phyloP scores from a whole-genome alignment of 352 stramenopile genomes.

The Phytophthora vignae region DNA sequence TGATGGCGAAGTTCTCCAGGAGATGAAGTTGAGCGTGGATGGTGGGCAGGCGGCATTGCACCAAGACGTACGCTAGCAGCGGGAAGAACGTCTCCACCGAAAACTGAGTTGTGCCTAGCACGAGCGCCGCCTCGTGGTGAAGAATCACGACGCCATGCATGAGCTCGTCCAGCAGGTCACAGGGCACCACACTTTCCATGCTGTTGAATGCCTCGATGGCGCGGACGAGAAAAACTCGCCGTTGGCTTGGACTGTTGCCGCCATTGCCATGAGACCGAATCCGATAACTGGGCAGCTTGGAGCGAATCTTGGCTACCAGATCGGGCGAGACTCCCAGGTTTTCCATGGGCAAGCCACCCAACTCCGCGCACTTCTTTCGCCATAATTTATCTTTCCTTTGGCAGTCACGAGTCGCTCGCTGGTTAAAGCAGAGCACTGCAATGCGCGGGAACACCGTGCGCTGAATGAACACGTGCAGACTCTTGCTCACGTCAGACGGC shows the following conservation, averaged over 20 bases:
- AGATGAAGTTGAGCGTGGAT: conserved; percentile 86
- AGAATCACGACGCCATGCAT: conserved; percentile 88
- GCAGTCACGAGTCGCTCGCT: conserved; percentile 71
- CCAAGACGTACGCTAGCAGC: conserved; percentile 80
- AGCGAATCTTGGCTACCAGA: conserved; percentile 70
- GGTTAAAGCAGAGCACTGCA: conserved; percentile 77
- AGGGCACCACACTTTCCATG: conserved; percentile 85
- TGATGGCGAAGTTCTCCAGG: conserved; percentile 88
- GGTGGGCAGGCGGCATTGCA: conserved; percentile 74
- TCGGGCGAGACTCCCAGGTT: conserved; percentile 61
- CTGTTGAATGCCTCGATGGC: conserved; percentile 83
- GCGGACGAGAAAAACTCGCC: conserved; percentile 63
- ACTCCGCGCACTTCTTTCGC: conserved; percentile 74
- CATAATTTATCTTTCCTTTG: conserved; percentile 88
- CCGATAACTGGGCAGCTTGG: conserved; percentile 56
- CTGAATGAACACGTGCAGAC: conserved; percentile 78
- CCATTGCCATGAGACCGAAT: conserved; percentile 20
- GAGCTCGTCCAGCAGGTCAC: conserved; percentile 83
- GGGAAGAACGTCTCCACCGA: conserved; percentile 90
- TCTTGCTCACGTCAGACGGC: conserved; percentile 77
- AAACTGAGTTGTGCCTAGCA: conserved; percentile 88
- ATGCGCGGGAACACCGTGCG: conserved; percentile 80
- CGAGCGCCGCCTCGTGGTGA: conserved; percentile 85
- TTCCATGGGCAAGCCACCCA: conserved; percentile 74
- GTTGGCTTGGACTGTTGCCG: conserved; percentile 34